Evolutionary conservation across 345 rosid genomes (phyloP).

Genomic region (Balakata baccata): DNA sequence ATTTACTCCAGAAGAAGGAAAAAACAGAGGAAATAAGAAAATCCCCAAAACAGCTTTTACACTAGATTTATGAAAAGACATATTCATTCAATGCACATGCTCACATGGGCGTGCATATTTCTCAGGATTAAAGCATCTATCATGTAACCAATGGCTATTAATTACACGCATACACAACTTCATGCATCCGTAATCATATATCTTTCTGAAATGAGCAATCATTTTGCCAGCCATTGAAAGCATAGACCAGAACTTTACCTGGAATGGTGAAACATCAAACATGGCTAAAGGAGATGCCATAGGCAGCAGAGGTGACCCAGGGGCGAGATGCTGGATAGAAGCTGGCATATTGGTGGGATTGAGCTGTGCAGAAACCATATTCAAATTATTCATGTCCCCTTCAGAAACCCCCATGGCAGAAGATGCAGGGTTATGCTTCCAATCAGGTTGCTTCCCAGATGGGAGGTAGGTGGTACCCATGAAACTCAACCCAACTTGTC

Average conservation of each 20-base stretch:
- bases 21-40: background rate
- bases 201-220: background rate
- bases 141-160: background rate
- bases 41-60: background rate
- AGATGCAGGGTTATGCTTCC: conserved; percentile 77
- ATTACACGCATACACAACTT: background rate
- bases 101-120: background rate
- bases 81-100: background rate
- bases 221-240: background rate
- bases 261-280: conserved; percentile 95
- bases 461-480: conserved; percentile 92
- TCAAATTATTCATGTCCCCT: conserved; percentile 58
- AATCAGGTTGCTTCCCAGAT: conserved; percentile 88
- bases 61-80: background rate
- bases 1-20: too few relatives aligned
- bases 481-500: conserved; percentile 89
- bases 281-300: conserved; percentile 75
- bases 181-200: too few relatives aligned
- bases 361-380: conserved; percentile 52
- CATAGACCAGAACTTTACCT: conserved; percentile 43
- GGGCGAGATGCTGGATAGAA: conserved; percentile 73
- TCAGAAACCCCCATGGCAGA: conserved; percentile 57
- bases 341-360: conserved; percentile 56
- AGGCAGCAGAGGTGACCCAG: conserved; percentile 70
- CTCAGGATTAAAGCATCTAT: background rate